These are phyloP conservation scores for Knoxdaviesia capensis DNA, from an alignment of 2,329 filamentous ascomycete genomes.

Conservation along the genomic window DNA sequence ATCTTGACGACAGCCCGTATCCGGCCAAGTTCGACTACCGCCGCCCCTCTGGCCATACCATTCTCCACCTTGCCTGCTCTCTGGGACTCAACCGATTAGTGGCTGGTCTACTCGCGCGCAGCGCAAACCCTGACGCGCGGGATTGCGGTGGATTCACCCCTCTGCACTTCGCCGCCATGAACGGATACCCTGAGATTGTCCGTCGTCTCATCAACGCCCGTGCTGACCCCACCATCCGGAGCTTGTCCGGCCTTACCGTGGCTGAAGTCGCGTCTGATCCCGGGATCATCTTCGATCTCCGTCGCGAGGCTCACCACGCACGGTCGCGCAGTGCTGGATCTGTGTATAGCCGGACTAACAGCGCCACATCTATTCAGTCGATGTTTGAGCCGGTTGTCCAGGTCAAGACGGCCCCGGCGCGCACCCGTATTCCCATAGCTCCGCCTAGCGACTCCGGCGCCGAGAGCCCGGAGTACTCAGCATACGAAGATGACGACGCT, in stretches of 20 bases:
- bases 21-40: conserved; percentile 47
- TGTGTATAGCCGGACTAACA: conserved; percentile 41
- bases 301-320: conserved; percentile 38
- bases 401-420: conserved; percentile 10
- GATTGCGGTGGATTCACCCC: conserved; percentile 69
- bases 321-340: conserved; percentile 47
- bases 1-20: conserved; percentile 53
- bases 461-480: conserved; percentile 24
- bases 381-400: conserved; percentile 36
- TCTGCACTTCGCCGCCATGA: conserved; percentile 62
- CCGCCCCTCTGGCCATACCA: conserved; percentile 49
- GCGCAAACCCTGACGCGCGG: conserved; percentile 54
- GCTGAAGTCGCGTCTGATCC: conserved; percentile 50
- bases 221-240: conserved; percentile 48
- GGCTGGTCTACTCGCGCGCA: conserved; percentile 54
- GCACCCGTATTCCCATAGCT: conserved; percentile 2
- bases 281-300: conserved; percentile 41
- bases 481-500: conserved; percentile 16
- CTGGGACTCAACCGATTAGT: conserved; percentile 58
- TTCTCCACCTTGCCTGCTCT: conserved; percentile 62
- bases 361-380: conserved; percentile 44
- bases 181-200: conserved; percentile 57
- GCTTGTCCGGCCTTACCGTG: conserved; percentile 47
- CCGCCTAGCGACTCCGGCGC: conserved; percentile 18
- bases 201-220: conserved; percentile 53